Evolutionary conservation across 108 stramenopile species (phyloP).

Genomic region (Skeletonema marinoi): DNA sequence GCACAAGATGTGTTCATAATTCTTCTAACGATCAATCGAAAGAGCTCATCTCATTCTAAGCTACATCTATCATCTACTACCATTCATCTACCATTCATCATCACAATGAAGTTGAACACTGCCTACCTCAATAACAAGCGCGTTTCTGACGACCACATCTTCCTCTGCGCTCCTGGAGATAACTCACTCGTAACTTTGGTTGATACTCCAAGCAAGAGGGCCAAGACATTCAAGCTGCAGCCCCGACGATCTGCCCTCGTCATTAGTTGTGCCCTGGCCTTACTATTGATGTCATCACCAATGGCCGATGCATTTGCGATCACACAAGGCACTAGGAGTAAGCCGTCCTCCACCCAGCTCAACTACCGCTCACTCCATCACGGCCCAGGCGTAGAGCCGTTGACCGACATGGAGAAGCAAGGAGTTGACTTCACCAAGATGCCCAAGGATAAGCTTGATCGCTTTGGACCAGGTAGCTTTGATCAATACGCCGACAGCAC

Average conservation of each 20-base stretch:
- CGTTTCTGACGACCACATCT: not conserved
- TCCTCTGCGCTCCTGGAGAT: not conserved
- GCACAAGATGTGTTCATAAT: not conserved
- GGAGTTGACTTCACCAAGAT: slow-evolving; percentile 55
- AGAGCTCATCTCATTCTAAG: not conserved
- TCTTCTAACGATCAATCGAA: not conserved
- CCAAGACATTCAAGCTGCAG: not conserved
- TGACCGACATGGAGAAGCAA: slow-evolving; percentile 22
- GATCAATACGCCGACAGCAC: no score
- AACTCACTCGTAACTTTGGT: not conserved
- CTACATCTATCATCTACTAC: no score
- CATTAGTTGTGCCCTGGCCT: slow-evolving; percentile 55
- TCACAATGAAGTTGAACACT: slow-evolving; percentile 1
- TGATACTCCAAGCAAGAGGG: not conserved
- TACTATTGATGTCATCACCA: not conserved
- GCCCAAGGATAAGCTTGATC: not conserved
- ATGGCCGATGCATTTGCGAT: not conserved
- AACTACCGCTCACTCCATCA: slow-evolving; percentile 18
- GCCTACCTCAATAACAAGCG: not conserved
- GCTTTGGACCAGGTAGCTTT: no score
- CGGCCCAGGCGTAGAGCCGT: slow-evolving; percentile 8
- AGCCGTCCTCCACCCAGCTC: not conserved
- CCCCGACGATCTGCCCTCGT: not conserved
- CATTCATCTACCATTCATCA: not conserved
- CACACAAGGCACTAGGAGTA: not conserved